Conservation (phyloP, 495 filamentous ascomycete species). For the Penicillium turbatum region DNA sequence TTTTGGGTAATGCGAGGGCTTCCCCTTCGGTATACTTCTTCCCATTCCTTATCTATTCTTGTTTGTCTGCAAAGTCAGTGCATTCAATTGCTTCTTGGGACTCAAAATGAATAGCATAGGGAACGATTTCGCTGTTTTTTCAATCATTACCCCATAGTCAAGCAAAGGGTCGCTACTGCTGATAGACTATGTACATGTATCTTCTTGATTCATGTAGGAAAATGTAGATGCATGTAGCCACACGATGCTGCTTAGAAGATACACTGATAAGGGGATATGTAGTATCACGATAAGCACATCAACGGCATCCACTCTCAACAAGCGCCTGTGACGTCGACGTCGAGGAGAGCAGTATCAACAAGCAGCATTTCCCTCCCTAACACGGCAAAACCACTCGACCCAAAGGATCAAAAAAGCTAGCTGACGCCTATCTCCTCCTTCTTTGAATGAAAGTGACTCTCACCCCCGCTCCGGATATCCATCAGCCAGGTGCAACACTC, state of each 20-base stretch:
- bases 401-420: conserved; percentile 18
- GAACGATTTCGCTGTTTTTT: neutral
- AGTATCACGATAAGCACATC: neutral
- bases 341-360: neutral
- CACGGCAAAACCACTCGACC: conserved; percentile 23
- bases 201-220: too few species aligned
- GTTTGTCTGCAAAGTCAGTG: neutral
- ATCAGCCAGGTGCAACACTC: conserved; percentile 5
- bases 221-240: neutral
- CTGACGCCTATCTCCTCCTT: conserved; percentile 11
- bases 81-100: neutral
- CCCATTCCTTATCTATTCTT: conserved; percentile 17
- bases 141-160: neutral
- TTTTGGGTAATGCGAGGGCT: conserved; percentile 26
- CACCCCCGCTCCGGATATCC: conserved; percentile 18
- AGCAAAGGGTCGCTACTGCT: neutral
- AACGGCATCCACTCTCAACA: neutral
- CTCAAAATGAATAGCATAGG: neutral
- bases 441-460: conserved; percentile 10
- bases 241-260: neutral
- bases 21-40: conserved; percentile 29
- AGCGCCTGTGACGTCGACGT: conserved; percentile 3
- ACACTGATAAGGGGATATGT: neutral
- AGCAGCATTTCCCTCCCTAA: conserved; percentile 27
- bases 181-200: neutral